These are phyloP conservation scores for Mucor velutinosus DNA, from an alignment of 371 early-diverging fungal genomes.

Conservation along the genomic window DNA sequence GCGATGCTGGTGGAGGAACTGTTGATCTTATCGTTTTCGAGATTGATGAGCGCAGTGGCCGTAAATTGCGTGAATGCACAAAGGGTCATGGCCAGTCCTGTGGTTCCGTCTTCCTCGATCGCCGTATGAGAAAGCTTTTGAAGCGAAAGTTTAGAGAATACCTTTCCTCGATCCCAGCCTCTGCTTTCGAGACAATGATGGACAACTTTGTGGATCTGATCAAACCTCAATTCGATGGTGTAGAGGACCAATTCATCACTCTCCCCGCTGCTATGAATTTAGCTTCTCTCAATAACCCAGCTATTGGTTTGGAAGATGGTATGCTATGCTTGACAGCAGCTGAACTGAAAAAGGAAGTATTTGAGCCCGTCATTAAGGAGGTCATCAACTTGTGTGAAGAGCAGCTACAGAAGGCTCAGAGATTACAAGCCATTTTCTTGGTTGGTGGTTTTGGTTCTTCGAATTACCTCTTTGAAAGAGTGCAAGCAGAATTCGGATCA, in stretches of 20 bases:
- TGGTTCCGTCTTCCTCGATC: conserved; percentile 62
- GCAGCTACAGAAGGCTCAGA: conserved; percentile 47
- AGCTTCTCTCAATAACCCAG: conserved; percentile 20
- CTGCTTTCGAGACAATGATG: conserved; percentile 61
- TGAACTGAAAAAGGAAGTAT: conserved; percentile 56
- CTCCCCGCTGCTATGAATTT: conserved; percentile 29
- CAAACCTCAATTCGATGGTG: conserved; percentile 64
- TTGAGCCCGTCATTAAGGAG: conserved; percentile 54
- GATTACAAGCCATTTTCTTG: conserved; percentile 56
- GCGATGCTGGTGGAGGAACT: conserved; percentile 54
- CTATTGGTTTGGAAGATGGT: conserved; percentile 62
- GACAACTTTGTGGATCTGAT: conserved; percentile 59
- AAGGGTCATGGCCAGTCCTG: conserved; percentile 65
- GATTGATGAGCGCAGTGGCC: conserved; percentile 40
- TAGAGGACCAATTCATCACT: conserved; percentile 53
- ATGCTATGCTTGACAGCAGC: conserved; percentile 56
- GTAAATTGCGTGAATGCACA: conserved; percentile 57
- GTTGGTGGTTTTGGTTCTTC: conserved; percentile 69
- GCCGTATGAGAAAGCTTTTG: conserved; percentile 59
- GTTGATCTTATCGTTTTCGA: conserved; percentile 45
- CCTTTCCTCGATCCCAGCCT: conserved; percentile 54
- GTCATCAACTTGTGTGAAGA: conserved; percentile 52
- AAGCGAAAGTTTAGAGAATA: conserved; percentile 57
- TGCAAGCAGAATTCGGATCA: conserved; percentile 45
- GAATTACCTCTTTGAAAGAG: conserved; percentile 60